Percentiles rank a stretch among this genome's conserved stretches.
Evolutionary conservation across 257 asterid species (phyloP).

Genomic region (Rubia yunnanensis): DNA sequence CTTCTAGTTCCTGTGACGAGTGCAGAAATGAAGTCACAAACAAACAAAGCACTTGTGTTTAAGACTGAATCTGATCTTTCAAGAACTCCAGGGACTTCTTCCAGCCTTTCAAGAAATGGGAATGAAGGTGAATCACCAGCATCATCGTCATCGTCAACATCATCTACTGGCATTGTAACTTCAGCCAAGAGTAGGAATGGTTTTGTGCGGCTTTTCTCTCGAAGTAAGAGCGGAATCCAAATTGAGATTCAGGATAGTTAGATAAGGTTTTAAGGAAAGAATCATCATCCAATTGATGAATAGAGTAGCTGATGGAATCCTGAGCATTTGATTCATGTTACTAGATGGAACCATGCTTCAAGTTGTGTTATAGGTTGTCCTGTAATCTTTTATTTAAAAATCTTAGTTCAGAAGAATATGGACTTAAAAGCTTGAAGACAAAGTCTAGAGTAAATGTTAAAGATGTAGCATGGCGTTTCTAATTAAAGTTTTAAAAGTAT

Average conservation of each 20-base stretch:
- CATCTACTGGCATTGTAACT: conserved; percentile 25
- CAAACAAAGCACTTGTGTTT: conserved; percentile 17
- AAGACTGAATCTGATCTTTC: conserved; percentile 23
- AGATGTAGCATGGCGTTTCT: too few species aligned
- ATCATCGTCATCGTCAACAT: conserved; percentile 27
- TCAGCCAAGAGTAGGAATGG: conserved; percentile 39
- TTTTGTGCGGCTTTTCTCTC: conserved; percentile 46
- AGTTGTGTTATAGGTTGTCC: neutral
- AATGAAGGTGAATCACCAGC: conserved; percentile 32
- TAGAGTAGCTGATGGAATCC: conserved; percentile 4
- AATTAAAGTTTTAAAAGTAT: too few species aligned
- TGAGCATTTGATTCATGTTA: neutral
- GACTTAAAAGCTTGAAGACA: neutral
- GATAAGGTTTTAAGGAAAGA: neutral
- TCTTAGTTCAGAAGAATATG: neutral
- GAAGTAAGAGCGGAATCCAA: conserved; percentile 40
- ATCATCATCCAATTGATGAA: neutral
- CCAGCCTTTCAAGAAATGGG: conserved; percentile 20
- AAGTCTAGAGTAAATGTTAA: too few species aligned
- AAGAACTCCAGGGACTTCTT: conserved; percentile 21
- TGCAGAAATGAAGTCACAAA: conserved; percentile 31
- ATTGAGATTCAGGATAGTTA: conserved; percentile 21
- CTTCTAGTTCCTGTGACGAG: conserved; percentile 15
- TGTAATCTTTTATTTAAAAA: neutral
- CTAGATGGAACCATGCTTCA: neutral